A percentile compares a stretch with the other conserved stretches of the same genome.
Conservation (phyloP, 495 filamentous ascomycete species). For the Talaromyces nanjingensis region DNA sequence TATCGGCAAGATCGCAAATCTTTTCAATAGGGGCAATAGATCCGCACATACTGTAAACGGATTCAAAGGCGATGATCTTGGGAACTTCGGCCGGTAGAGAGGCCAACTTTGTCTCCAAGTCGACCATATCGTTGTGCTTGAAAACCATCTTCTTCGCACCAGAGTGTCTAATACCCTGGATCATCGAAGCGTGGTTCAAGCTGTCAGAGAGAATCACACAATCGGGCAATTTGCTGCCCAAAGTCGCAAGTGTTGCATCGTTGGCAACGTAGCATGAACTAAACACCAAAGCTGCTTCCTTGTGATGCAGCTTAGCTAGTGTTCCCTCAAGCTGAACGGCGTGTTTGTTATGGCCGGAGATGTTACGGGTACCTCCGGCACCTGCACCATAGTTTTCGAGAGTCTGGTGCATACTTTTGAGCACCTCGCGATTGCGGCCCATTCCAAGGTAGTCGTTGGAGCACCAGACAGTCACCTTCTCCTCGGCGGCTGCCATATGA, state of each 20-base stretch:
- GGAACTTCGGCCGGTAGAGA: constrained; percentile 75
- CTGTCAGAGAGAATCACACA: constrained; percentile 95
- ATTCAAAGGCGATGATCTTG: constrained; percentile 98
- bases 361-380: constrained; percentile 93
- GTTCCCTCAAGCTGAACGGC: constrained; percentile 79
- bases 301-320: constrained; percentile 82
- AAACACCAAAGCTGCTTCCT: constrained; percentile 88
- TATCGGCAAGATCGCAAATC: constrained; percentile 93
- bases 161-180: constrained; percentile 96
- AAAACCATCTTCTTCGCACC: constrained; percentile 96
- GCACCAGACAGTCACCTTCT: constrained; percentile 97
- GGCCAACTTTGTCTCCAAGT: constrained; percentile 86
- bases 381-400: constrained; percentile 93
- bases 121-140: constrained; percentile 90
- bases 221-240: constrained; percentile 91
- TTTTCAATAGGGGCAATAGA: constrained; percentile 91
- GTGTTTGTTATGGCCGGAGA: constrained; percentile 95
- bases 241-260: constrained; percentile 91
- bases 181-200: constrained; percentile 98
- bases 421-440: constrained; percentile 82
- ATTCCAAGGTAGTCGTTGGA: constrained; percentile 98
- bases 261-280: constrained; percentile 97
- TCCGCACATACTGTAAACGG: constrained; percentile 98
- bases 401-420: constrained; percentile 89
- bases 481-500: constrained; percentile 76